Evolutionary conservation across 257 asterid species (phyloP).

Genomic region (Gardenia jasminoides): DNA sequence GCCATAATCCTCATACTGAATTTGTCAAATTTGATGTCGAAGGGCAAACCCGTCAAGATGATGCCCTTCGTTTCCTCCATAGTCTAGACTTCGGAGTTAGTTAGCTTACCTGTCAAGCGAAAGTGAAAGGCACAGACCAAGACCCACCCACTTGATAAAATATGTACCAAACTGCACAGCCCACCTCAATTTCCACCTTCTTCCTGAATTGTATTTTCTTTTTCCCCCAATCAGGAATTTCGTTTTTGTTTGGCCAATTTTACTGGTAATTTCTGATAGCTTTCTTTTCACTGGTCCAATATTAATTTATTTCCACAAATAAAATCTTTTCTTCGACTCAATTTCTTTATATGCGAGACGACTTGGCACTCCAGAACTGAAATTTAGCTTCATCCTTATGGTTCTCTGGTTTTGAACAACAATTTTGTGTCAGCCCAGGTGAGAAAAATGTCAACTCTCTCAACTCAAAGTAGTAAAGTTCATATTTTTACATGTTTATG

Average conservation of each 20-base stretch:
- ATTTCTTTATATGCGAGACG: neutral
- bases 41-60: conserved; percentile 39
- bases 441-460: conserved; percentile 13
- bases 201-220: conserved; percentile 13
- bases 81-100: neutral
- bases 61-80: neutral
- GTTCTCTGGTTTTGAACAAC: conserved; percentile 16
- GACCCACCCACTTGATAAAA: neutral
- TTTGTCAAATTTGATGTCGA: too few species aligned
- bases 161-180: conserved; percentile 19
- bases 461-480: conserved; percentile 2
- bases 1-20: too few species aligned
- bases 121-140: conserved; percentile 19
- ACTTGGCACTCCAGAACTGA: conserved; percentile 12
- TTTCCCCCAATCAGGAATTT: conserved; percentile 24
- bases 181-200: conserved; percentile 22
- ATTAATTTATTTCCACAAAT: neutral
- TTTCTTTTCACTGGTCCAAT: neutral
- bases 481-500: conserved; percentile 2
- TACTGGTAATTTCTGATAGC: conserved; percentile 1
- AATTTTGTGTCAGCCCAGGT: conserved; percentile 37
- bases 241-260: conserved; percentile 14
- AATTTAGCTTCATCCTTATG: neutral
- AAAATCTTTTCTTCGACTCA: neutral
- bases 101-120: conserved; percentile 28